Evolutionary conservation across 306 rosid species (phyloP).

Genomic region (Vigna hirtella): DNA sequence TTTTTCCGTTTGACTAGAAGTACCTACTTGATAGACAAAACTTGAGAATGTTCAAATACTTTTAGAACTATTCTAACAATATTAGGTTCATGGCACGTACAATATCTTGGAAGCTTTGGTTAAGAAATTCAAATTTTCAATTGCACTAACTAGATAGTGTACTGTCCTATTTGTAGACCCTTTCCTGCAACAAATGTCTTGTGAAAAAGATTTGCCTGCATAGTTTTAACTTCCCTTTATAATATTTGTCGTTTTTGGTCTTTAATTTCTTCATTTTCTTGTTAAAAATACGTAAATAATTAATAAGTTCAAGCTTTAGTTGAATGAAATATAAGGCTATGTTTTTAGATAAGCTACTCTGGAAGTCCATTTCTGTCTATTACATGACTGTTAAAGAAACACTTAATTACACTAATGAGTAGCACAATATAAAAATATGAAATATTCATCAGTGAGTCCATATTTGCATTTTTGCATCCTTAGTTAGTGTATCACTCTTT

Average conservation of each 20-base stretch:
- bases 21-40: constrained; percentile 26
- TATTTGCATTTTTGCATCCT: neutral
- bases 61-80: neutral
- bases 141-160: constrained; percentile 6
- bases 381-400: constrained; percentile 7
- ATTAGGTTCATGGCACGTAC: neutral
- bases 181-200: neutral
- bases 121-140: constrained; percentile 6
- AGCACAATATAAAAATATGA: neutral
- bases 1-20: constrained; percentile 11
- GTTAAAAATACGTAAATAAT: neutral
- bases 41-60: constrained; percentile 20
- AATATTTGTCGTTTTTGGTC: neutral
- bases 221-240: neutral
- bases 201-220: neutral
- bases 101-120: constrained; percentile 27
- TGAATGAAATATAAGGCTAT: neutral
- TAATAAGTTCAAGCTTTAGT: neutral
- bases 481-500: neutral
- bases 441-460: constrained; percentile 11
- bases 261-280: constrained; percentile 12
- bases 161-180: constrained; percentile 1
- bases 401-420: neutral
- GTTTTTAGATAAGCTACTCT: constrained; percentile 30
- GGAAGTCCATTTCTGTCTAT: neutral